phyloP scores from a whole-genome alignment of 1,284 basidiomycete genomes.

The Ceratobasidium sp. region DNA sequence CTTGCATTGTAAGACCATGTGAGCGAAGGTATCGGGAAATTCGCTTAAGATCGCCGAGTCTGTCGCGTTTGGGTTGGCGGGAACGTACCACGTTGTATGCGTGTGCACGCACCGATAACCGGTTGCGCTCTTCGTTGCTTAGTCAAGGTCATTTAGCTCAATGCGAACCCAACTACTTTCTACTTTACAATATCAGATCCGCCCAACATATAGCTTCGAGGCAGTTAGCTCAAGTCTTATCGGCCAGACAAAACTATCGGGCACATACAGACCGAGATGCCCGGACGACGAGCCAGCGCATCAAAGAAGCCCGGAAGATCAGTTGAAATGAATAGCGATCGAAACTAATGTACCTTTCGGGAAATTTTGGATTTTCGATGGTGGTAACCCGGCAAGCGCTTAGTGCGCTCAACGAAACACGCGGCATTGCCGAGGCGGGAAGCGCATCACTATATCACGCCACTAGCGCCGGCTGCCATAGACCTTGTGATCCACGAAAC shows the following conservation, averaged over 20 bases:
- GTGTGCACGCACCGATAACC: not conserved
- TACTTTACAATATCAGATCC: too few relatives aligned
- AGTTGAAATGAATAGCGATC: too few relatives aligned
- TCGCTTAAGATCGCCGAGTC: not conserved
- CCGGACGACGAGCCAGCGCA: not conserved
- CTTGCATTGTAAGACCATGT: not conserved
- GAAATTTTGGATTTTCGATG: not conserved
- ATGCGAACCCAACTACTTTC: too few relatives aligned
- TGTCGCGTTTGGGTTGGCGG: not conserved
- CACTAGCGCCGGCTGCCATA: too few relatives aligned
- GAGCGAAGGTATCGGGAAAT: not conserved
- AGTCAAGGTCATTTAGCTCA: not conserved
- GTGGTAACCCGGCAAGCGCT: not conserved
- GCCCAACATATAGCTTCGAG: too few relatives aligned
- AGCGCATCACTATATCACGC: not conserved
- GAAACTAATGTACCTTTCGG: not conserved
- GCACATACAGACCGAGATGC: not conserved
- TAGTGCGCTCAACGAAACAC: conserved; percentile 5
- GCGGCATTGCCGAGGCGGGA: conserved; percentile 5
- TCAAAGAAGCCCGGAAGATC: not conserved
- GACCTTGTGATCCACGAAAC: not conserved
- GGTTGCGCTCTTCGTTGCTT: not conserved
- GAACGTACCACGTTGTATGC: not conserved
- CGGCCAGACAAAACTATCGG: too few relatives aligned
- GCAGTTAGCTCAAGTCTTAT: too few relatives aligned